phyloP scores from a whole-genome alignment of 805 yeast species.

The Ogataea naganishii region DNA sequence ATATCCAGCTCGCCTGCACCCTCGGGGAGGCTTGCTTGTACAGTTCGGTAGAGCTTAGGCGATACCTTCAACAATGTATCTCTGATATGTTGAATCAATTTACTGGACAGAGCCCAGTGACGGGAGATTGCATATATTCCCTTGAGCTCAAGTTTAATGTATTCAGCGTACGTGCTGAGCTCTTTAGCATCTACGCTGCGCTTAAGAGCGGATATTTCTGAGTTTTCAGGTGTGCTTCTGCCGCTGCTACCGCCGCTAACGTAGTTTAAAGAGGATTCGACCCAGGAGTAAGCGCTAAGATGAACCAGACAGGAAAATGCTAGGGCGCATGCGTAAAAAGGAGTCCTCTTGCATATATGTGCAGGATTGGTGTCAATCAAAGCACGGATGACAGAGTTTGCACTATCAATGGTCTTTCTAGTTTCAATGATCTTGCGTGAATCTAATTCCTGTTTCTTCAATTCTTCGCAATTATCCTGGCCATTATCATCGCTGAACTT shows the following conservation, averaged over 20 bases:
- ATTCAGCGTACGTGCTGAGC: conserved; percentile 35
- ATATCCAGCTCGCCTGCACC: too few species aligned
- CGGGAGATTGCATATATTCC: conserved; percentile 40
- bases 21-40: conserved; percentile 25
- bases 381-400: conserved; percentile 37
- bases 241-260: too few species aligned
- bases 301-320: conserved; percentile 46
- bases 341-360: conserved; percentile 35
- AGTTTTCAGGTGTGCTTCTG: too few species aligned
- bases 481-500: conserved; percentile 24
- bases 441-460: conserved; percentile 26
- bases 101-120: conserved; percentile 44
- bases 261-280: conserved; percentile 26
- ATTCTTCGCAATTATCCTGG: conserved; percentile 21
- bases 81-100: conserved; percentile 35
- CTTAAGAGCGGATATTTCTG: conserved; percentile 10
- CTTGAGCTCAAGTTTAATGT: conserved; percentile 38
- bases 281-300: conserved; percentile 45
- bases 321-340: conserved; percentile 42
- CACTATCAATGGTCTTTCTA: conserved; percentile 45
- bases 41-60: conserved; percentile 30
- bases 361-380: conserved; percentile 40
- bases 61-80: conserved; percentile 35
- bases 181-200: conserved; percentile 26
- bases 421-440: conserved; percentile 42